These are phyloP conservation scores for Clitopilus hobsonii DNA, from an alignment of 768 basidiomycete genomes.

Conservation along the genomic window DNA sequence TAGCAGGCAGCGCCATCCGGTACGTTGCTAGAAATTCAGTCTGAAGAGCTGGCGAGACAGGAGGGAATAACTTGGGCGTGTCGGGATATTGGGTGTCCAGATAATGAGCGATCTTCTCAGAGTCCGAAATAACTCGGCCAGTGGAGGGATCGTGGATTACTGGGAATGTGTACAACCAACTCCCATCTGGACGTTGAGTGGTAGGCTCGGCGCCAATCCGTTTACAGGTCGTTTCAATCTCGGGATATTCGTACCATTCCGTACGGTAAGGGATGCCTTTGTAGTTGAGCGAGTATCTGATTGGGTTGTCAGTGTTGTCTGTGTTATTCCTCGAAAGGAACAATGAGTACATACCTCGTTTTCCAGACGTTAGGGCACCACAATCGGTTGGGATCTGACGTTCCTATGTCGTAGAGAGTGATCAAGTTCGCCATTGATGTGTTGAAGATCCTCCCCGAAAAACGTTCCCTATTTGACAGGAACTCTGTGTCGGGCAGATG, in stretches of 20 bases:
- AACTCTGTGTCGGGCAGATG: no score
- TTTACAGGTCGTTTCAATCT: conserved; percentile 28
- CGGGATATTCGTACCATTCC: conserved; percentile 33
- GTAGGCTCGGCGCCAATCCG: conserved; percentile 27
- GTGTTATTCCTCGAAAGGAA: neutral
- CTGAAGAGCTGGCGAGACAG: conserved; percentile 16
- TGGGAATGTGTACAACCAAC: conserved; percentile 31
- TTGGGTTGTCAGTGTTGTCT: neutral
- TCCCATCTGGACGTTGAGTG: conserved; percentile 18
- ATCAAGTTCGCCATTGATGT: conserved; percentile 20
- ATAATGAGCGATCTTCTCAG: conserved; percentile 34
- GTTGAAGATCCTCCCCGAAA: no score
- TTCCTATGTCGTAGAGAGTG: conserved; percentile 34
- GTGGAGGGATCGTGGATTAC: conserved; percentile 33
- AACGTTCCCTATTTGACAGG: no score
- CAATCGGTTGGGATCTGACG: conserved; percentile 16
- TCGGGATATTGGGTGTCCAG: conserved; percentile 36
- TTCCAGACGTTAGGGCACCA: conserved; percentile 47
- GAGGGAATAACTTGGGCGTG: conserved; percentile 26
- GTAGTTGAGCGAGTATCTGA: conserved; percentile 18
- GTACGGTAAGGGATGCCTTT: conserved; percentile 32
- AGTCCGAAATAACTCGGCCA: conserved; percentile 26
- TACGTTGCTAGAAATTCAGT: conserved; percentile 5
- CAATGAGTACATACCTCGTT: conserved; percentile 24
- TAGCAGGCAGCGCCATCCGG: neutral